These are phyloP conservation scores for Phytophthora pisi DNA, from an alignment of 352 stramenopile genomes.

Conservation along the genomic window DNA sequence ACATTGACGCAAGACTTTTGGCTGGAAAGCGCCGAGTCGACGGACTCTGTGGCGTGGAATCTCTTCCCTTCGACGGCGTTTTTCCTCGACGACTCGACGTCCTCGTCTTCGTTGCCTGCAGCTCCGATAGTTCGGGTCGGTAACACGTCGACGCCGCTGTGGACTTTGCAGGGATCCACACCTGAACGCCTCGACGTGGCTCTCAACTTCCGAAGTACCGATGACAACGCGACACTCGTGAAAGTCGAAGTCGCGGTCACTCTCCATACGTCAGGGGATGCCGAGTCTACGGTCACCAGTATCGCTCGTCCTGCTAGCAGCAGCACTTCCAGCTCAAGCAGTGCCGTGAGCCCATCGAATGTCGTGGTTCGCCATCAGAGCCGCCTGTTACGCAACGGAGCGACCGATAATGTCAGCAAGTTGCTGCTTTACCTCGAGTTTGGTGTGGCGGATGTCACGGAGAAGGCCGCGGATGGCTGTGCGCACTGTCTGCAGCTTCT, in stretches of 20 bases:
- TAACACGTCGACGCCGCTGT: slow-evolving; percentile 37
- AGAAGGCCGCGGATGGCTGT: slow-evolving; percentile 51
- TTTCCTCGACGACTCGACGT: slow-evolving; percentile 29
- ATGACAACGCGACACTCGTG: slow-evolving; percentile 53
- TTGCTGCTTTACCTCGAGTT: slow-evolving; percentile 54
- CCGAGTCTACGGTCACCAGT: slow-evolving; percentile 59
- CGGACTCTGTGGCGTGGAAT: slow-evolving; percentile 48
- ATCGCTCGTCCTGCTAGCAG: slow-evolving; percentile 42
- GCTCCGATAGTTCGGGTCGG: slow-evolving; percentile 34
- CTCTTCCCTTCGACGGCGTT: slow-evolving; percentile 42
- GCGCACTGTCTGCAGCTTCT: slow-evolving; percentile 59
- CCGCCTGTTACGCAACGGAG: slow-evolving; percentile 32
- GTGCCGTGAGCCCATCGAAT: slow-evolving; percentile 11
- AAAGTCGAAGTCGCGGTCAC: slow-evolving; percentile 56
- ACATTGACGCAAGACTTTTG: slow-evolving; percentile 46
- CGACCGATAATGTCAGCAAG: slow-evolving; percentile 35
- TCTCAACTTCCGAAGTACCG: slow-evolving; percentile 47
- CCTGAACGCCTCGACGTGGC: slow-evolving; percentile 45
- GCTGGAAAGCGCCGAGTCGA: slow-evolving; percentile 58
- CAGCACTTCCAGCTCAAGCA: slow-evolving; percentile 11
- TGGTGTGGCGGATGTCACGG: slow-evolving; percentile 33
- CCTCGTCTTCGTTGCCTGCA: slow-evolving; percentile 14
- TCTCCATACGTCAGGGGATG: slow-evolving; percentile 44
- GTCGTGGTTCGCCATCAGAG: slow-evolving; percentile 55
- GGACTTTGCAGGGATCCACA: slow-evolving; percentile 42